These are phyloP conservation scores for Sporobolomyces pararoseus DNA, from an alignment of 768 basidiomycete species.

Conservation along the genomic window DNA sequence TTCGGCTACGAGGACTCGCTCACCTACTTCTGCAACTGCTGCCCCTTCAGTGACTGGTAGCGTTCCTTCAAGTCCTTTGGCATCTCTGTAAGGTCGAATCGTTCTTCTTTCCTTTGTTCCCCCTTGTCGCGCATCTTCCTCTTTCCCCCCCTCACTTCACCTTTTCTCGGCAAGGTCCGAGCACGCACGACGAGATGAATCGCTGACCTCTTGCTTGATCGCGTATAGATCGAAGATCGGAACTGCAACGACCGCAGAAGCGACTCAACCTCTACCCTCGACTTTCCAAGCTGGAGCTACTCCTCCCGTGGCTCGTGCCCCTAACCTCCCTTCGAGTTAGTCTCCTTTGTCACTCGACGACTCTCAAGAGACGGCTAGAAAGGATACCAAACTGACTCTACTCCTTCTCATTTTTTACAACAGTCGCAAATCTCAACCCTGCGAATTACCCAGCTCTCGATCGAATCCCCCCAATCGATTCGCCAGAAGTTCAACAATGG, in stretches of 20 bases:
- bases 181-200: no score
- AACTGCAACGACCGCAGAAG: conserved; percentile 45
- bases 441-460: conserved; percentile 65
- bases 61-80: conserved; percentile 14
- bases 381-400: no score
- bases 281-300: conserved; percentile 62
- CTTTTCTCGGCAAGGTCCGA: no score
- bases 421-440: conserved; percentile 50
- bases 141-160: not conserved
- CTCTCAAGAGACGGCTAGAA: not conserved
- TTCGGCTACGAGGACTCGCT: not conserved
- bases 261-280: conserved; percentile 55
- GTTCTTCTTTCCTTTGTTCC: not conserved
- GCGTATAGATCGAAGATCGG: conserved; percentile 32
- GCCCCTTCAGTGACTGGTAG: not conserved
- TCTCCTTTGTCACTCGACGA: not conserved
- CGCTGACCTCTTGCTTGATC: no score
- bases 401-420: no score
- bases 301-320: conserved; percentile 64
- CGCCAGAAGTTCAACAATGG: conserved; percentile 66
- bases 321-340: conserved; percentile 58
- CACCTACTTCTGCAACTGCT: not conserved
- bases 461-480: conserved; percentile 60
- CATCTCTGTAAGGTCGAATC: conserved; percentile 10
- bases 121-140: not conserved